A percentile compares a stretch with the other conserved stretches of the same genome.
These are phyloP conservation scores for Ophiocordyceps camponoti-floridani DNA, from an alignment of 2,329 filamentous ascomycete genomes.

Conservation along the genomic window DNA sequence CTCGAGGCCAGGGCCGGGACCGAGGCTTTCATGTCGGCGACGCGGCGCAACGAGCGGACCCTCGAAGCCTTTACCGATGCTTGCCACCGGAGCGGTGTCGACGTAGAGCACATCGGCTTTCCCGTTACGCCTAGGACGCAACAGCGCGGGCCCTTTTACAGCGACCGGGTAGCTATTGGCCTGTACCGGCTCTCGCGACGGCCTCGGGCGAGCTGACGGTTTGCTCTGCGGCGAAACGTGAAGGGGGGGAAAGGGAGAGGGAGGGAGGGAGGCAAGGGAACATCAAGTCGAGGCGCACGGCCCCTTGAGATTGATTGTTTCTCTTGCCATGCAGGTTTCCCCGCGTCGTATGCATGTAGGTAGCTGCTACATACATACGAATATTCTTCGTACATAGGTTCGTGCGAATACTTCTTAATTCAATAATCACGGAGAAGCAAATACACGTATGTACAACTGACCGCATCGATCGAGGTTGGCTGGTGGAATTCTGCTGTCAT, in stretches of 20 bases:
- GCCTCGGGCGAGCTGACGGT: not conserved
- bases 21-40: slow-evolving; percentile 48
- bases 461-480: not conserved
- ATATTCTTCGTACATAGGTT: no score
- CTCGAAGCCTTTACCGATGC: slow-evolving; percentile 44
- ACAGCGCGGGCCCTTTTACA: slow-evolving; percentile 49
- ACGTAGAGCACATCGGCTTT: slow-evolving; percentile 24
- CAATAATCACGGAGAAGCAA: not conserved
- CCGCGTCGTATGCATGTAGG: not conserved
- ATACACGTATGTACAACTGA: not conserved
- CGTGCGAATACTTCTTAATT: no score
- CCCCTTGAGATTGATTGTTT: not conserved
- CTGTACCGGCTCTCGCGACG: slow-evolving; percentile 20
- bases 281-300: not conserved
- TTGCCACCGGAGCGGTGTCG: slow-evolving; percentile 31
- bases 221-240: not conserved
- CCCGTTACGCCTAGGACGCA: slow-evolving; percentile 15
- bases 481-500: not conserved
- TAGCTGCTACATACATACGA: no score
- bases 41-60: slow-evolving; percentile 52
- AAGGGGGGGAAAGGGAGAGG: not conserved
- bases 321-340: not conserved
- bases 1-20: slow-evolving; percentile 36
- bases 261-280: not conserved
- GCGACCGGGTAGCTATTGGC: slow-evolving; percentile 37